A percentile compares a stretch with the other conserved stretches of the same genome.
Conservation (phyloP, 495 filamentous ascomycete genomes). For the Penicillium cinerascens region DNA sequence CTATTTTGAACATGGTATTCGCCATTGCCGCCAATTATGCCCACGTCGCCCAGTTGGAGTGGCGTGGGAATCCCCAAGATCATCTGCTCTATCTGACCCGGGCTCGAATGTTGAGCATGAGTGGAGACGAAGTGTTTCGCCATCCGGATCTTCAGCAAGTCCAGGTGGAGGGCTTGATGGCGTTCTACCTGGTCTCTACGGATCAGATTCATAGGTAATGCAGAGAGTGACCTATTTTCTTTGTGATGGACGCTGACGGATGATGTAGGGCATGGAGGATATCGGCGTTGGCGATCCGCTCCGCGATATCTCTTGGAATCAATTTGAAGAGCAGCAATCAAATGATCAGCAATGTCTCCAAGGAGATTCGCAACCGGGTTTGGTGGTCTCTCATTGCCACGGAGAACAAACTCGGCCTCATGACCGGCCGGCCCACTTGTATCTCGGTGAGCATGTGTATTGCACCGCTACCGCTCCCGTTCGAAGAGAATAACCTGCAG, state of each 20-base stretch:
- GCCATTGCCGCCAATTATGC: constrained; percentile 56
- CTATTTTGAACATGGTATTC: constrained; percentile 59
- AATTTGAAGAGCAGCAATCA: constrained; percentile 54
- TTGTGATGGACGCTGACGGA: background rate
- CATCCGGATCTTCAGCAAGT: constrained; percentile 55
- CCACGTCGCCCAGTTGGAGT: constrained; percentile 41
- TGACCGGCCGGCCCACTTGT: constrained; percentile 58
- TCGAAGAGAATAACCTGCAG: constrained; percentile 46
- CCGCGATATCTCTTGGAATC: constrained; percentile 55
- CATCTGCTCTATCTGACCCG: constrained; percentile 55
- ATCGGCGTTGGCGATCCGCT: constrained; percentile 56
- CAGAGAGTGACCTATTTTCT: background rate
- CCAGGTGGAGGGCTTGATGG: constrained; percentile 51
- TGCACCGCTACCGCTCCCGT: constrained; percentile 51
- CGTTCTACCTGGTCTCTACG: constrained; percentile 54
- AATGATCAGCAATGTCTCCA: constrained; percentile 42
- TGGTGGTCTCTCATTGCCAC: constrained; percentile 62
- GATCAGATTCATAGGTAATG: constrained; percentile 57
- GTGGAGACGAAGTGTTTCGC: constrained; percentile 42
- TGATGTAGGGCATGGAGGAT: constrained; percentile 56
- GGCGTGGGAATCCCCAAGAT: constrained; percentile 41
- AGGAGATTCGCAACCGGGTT: constrained; percentile 54
- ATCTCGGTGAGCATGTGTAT: constrained; percentile 45
- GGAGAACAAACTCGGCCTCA: constrained; percentile 55
- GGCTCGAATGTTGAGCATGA: constrained; percentile 50